Percentiles rank a stretch among this genome's conserved stretches.
Evolutionary conservation across 1,284 basidiomycete species (phyloP).

Genomic region (Prillingera fragicola): DNA sequence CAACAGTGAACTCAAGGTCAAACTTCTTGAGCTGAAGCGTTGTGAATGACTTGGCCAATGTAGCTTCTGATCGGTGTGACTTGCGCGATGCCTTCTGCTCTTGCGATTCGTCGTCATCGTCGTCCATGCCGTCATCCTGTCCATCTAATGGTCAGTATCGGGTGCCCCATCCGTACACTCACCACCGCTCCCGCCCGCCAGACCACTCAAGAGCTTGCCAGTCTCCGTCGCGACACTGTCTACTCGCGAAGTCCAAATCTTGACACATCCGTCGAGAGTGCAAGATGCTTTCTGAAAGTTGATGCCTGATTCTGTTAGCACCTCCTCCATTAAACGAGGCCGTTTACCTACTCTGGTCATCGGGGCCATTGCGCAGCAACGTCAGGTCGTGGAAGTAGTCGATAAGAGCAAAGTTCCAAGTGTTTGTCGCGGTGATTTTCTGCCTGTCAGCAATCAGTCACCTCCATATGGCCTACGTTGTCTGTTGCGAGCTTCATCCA

Average conservation of each 20-base stretch:
- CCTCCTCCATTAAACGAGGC: background rate
- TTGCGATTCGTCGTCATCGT: constrained; percentile 43
- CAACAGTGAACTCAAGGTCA: constrained; percentile 90
- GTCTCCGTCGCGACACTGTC: constrained; percentile 97
- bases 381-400: constrained; percentile 99
- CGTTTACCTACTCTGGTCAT: constrained; percentile 60
- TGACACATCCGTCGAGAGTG: constrained; percentile 97
- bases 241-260: constrained; percentile 98
- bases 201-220: constrained; percentile 86
- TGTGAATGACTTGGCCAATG: constrained; percentile 73
- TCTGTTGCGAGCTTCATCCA: constrained; percentile 99
- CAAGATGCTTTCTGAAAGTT: constrained; percentile 98
- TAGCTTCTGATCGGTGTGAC: constrained; percentile 64
- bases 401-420: constrained; percentile 96
- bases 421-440: constrained; percentile 99
- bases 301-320: constrained; percentile 55
- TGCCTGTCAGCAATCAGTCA: constrained; percentile 38
- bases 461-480: constrained; percentile 60
- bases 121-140: constrained; percentile 55
- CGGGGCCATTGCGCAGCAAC: constrained; percentile 80
- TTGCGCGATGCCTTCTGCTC: constrained; percentile 36
- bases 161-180: constrained; percentile 31
- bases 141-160: constrained; percentile 48
- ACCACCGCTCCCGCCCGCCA: constrained; percentile 56
- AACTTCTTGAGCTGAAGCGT: constrained; percentile 87